phyloP scores from a whole-genome alignment of 345 rosid genomes.

The Euphorbia peplus region DNA sequence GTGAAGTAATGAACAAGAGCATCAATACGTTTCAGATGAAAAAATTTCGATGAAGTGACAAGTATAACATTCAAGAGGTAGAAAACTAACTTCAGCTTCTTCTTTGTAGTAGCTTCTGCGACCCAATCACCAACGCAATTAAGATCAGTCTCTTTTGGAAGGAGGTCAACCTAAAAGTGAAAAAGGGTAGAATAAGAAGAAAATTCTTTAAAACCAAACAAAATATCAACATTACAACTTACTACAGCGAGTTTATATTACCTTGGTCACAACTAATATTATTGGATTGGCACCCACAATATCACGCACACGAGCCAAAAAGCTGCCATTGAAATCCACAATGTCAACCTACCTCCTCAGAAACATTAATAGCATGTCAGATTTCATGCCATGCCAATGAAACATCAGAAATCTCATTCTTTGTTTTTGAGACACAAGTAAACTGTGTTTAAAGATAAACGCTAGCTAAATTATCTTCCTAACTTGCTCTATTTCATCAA shows the following conservation, averaged over 20 bases:
- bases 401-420: conserved; percentile 3
- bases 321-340: conserved; percentile 94
- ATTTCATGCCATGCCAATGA: background rate
- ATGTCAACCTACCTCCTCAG: conserved; percentile 63
- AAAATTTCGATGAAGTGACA: background rate
- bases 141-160: conserved; percentile 88
- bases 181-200: conserved; percentile 16
- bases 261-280: conserved; percentile 88
- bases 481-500: too few relatives aligned
- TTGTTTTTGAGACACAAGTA: background rate
- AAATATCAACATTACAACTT: background rate
- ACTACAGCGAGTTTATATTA: conserved; percentile 16
- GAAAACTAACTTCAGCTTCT: conserved; percentile 73
- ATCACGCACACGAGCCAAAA: conserved; percentile 87
- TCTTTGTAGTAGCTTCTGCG: conserved; percentile 75
- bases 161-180: conserved; percentile 67
- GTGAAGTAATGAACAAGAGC: conserved; percentile 2
- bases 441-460: background rate
- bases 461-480: too few relatives aligned
- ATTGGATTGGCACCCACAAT: conserved; percentile 91
- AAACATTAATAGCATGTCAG: conserved; percentile 11
- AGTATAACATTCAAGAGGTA: conserved; percentile 1
- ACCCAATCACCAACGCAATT: conserved; percentile 98
- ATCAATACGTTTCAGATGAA: conserved; percentile 2
- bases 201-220: background rate